A percentile compares a stretch with the other conserved stretches of the same genome.
Evolutionary conservation across 2,329 filamentous ascomycete genomes (phyloP).

Genomic region (Diplocarpon rosae): DNA sequence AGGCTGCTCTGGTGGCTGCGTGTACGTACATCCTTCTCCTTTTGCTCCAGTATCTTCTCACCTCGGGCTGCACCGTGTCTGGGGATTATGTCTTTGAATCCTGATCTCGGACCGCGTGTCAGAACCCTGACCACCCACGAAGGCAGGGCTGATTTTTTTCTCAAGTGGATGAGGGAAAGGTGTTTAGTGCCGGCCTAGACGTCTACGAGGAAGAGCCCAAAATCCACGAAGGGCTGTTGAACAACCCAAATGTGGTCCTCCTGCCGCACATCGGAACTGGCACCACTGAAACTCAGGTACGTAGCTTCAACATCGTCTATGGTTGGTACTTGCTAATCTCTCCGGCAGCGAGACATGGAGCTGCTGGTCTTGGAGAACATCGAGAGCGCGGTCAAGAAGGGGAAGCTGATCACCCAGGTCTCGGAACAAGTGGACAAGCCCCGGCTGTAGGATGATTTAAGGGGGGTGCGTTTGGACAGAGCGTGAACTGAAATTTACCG

Average conservation of each 20-base stretch:
- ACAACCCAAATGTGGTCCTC: conserved; percentile 60
- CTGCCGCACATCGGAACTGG: conserved; percentile 78
- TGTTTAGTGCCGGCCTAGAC: conserved; percentile 62
- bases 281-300: conserved; percentile 45
- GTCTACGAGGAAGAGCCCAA: conserved; percentile 73
- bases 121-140: too few relatives aligned
- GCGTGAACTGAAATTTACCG: too few relatives aligned
- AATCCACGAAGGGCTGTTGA: conserved; percentile 60
- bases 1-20: conserved; percentile 63
- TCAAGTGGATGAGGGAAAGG: conserved; percentile 49
- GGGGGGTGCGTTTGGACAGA: too few relatives aligned
- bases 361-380: conserved; percentile 65
- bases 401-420: conserved; percentile 53
- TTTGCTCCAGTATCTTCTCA: too few relatives aligned
- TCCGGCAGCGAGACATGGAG: conserved; percentile 51
- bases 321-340: neutral
- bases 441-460: neutral
- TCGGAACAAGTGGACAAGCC: conserved; percentile 47
- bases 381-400: conserved; percentile 46
- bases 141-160: too few relatives aligned
- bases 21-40: conserved; percentile 10
- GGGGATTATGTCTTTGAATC: too few relatives aligned
- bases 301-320: neutral
- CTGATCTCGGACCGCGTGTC: too few relatives aligned
- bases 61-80: too few relatives aligned